Conservation (phyloP, 139 green algal species). For the Deuterostichococcus epilithicus region DNA sequence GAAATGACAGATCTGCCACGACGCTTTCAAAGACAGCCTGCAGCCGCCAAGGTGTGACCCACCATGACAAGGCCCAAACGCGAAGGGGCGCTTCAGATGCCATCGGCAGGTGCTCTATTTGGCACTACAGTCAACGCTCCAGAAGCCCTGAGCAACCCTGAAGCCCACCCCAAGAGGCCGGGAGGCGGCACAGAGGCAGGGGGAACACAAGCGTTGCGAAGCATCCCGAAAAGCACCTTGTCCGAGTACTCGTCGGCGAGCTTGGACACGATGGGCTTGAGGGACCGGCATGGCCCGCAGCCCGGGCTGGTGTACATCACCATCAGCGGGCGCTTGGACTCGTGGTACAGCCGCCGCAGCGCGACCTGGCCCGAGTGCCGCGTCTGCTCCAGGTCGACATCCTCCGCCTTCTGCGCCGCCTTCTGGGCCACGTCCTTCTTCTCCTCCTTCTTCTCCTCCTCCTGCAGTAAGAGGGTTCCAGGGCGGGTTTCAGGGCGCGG, state of each 20-base stretch:
- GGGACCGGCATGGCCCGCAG: slow-evolving; percentile 76
- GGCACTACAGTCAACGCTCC: no score
- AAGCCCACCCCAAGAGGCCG: no score
- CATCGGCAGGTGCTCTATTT: no score
- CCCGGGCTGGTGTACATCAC: slow-evolving; percentile 90
- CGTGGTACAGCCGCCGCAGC: slow-evolving; percentile 96
- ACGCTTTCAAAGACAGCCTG: no score
- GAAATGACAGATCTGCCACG: no score
- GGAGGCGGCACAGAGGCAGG: no score
- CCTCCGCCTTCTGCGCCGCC: background rate
- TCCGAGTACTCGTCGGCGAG: slow-evolving; percentile 77
- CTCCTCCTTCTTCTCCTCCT: slow-evolving; percentile 13
- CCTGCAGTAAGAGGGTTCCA: no score
- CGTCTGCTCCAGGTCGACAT: slow-evolving; percentile 50
- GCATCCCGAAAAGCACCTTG: slow-evolving; percentile 18
- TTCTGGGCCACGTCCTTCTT: slow-evolving; percentile 43
- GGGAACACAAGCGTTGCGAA: background rate
- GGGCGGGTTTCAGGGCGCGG: no score
- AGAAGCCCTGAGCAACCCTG: background rate
- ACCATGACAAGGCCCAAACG: no score
- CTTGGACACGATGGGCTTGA: slow-evolving; percentile 95
- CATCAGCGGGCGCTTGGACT: slow-evolving; percentile 68
- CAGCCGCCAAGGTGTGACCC: no score
- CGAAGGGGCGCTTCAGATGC: no score
- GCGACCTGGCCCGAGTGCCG: slow-evolving; percentile 90